Base-by-base conservation (phyloP, 2,329 filamentous ascomycete species). In the Paracorniculantispora psalliotae region DNA sequence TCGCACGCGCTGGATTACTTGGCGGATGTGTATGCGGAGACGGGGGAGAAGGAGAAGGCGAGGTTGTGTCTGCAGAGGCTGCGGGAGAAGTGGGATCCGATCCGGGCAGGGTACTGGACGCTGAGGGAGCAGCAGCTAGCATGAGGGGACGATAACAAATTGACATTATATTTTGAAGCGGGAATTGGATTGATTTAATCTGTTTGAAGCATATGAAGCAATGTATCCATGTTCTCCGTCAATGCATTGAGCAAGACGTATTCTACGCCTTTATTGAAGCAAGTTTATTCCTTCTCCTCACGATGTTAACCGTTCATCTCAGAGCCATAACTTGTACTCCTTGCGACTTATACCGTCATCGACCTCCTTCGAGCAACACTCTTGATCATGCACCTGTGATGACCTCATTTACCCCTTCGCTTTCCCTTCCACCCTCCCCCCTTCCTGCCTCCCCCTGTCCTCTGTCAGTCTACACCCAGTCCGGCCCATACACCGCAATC, bases 61-160 rank as follows among this genome's bases (percentile, higher is more conserved):
- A 83, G 79, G 57, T 74, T 85, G 68, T 91, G 89, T 61, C 74
- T 97, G 67, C 82, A 82, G 60, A 77, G 96, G 62, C 72, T 99
- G 68, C 88, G 85, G 50, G 86, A 88, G 68, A 92, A 87, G 77
- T 99, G 92, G 82, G 94, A 99, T 79, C 91, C 90, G 7, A 88
- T 99, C 61, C 81, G 94, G 60, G 87, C 86, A 64, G 93, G 92
- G 63, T 99, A 97, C 75, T 99, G 94, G 94, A 87, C 90, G 67
- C 96, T 76, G 52, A 67, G 73, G 28, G 65, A 68, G 17, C 63
- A 66, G 39, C 66, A 72, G 61, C 61, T 73, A 13, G 48, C 58
- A 19, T 49, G 44, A 46, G 5, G 21, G 19, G 7, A 10, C 8
- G 21, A 50, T 19, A 49, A n/a, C n/a, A 33, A 6, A 33, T 6